Base-by-base conservation (phyloP, 306 rosid species). In the Mucuna pruriens region DNA sequence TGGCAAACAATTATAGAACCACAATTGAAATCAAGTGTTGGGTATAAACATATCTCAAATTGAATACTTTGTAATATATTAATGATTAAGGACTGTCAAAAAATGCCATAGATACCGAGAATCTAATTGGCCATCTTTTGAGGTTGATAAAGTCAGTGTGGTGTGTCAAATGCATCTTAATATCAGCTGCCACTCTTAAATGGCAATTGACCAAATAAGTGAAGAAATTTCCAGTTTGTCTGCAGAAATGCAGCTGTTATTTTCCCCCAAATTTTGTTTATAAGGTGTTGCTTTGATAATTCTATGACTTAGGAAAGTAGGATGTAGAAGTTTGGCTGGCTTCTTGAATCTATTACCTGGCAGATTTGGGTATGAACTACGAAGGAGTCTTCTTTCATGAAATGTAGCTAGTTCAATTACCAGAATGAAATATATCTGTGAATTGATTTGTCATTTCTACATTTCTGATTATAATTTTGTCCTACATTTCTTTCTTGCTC, bases 1-100 rank as follows among this genome's bases (percentile, higher is more conserved):
- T 68, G 68, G 55, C 44, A 58, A 82, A 46, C 26, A 82, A 70
- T 39, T 76, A 29, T 36, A 49, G 70, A 77, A 69, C 36, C 61
- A 36, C 29, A 38, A 23, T 9, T 26, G 45, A 78, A 46, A 34
- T 39, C 39, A 29, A 25, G 67, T 58, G 40, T 48, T 83, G 58
- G 70, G 52, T 16, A 33, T 31, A 31, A 44, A 38, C n/a, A 61
- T 17, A 9, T 80, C 36, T 49, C 29, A 31, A n/a, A 8, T 45
- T 45, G 49, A 60, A 33, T 69, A 55, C n/a, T 55, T 17, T 36
- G 44, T 17, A 57, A 17, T 57, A 31, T 57, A 39, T n/a, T 66
- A 69, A 55, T 40, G 44, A 55, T 42, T 25, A 17, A 15, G 31
- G 60, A 36, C 7, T 39, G 31, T 61, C 1, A 60, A 68, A 25